These are phyloP conservation scores for Aphanoascus verrucosus DNA, from an alignment of 2,329 filamentous ascomycete species.

Conservation along the genomic window DNA sequence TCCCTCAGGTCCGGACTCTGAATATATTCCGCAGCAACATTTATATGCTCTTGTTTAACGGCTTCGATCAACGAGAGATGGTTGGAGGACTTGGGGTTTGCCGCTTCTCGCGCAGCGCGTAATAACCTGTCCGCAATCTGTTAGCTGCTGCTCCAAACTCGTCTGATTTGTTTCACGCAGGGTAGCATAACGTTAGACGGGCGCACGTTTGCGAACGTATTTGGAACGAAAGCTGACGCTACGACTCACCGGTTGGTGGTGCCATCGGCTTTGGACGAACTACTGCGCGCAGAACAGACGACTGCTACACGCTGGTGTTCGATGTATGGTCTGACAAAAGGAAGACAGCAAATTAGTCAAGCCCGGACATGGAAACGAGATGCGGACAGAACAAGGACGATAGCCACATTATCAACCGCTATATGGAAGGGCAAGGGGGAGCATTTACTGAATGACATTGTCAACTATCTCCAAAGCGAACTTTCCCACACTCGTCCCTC, in stretches of 20 bases:
- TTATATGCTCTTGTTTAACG: slow-evolving; percentile 71
- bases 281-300: slow-evolving; percentile 91
- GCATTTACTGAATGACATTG: slow-evolving; percentile 54
- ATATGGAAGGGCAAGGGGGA: slow-evolving; percentile 5
- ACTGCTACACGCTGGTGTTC: slow-evolving; percentile 68
- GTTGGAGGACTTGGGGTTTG: slow-evolving; percentile 40
- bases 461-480: slow-evolving; percentile 67
- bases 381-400: background rate
- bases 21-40: slow-evolving; percentile 56
- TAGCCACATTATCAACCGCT: background rate
- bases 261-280: slow-evolving; percentile 84
- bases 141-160: background rate
- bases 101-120: slow-evolving; percentile 41
- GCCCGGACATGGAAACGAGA: background rate
- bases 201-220: background rate
- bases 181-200: background rate
- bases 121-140: slow-evolving; percentile 26
- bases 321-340: slow-evolving; percentile 45
- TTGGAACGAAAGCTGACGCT: background rate
- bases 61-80: slow-evolving; percentile 67
- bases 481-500: slow-evolving; percentile 90
- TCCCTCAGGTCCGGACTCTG: slow-evolving; percentile 46
- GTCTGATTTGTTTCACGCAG: background rate
- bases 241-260: slow-evolving; percentile 80
- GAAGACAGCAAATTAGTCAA: background rate